These are phyloP conservation scores for Tylopilus intermedius DNA, from an alignment of 768 basidiomycete genomes.

Conservation along the genomic window DNA sequence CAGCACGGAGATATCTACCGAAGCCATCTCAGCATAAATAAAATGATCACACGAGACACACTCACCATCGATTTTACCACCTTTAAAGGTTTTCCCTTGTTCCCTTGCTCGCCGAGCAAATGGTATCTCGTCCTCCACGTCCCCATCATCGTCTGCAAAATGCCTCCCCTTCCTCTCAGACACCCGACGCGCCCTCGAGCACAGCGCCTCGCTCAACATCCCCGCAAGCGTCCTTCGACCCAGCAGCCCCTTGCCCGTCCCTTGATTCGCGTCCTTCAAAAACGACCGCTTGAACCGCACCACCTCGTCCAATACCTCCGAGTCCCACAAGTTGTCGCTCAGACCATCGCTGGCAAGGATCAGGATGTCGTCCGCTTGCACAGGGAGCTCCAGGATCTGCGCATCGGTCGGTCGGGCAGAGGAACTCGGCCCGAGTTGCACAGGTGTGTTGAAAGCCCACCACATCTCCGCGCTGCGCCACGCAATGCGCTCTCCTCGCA, in stretches of 20 bases:
- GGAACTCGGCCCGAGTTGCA: conserved; percentile 58
- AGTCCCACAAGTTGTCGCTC: conserved; percentile 85
- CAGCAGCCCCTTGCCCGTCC: conserved; percentile 28
- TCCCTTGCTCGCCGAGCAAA: conserved; percentile 79
- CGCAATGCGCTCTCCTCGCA: conserved; percentile 70
- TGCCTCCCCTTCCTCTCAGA: conserved; percentile 44
- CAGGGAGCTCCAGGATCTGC: conserved; percentile 64
- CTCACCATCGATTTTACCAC: conserved; percentile 84
- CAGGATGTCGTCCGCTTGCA: conserved; percentile 67
- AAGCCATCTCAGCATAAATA: conserved; percentile 1
- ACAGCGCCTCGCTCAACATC: conserved; percentile 75
- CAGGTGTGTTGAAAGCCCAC: conserved; percentile 72
- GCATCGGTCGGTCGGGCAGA: conserved; percentile 64
- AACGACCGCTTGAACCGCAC: conserved; percentile 47
- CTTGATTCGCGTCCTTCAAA: conserved; percentile 19
- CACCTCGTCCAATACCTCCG: conserved; percentile 81
- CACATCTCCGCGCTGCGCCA: conserved; percentile 94
- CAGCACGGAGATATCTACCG: conserved; percentile 58
- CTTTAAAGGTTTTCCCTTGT: conserved; percentile 63
- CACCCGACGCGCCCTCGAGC: conserved; percentile 68
- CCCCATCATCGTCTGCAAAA: conserved; percentile 23
- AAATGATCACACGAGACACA: neutral
- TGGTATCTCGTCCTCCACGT: conserved; percentile 56
- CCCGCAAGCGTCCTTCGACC: conserved; percentile 54
- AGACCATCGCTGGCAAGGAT: conserved; percentile 80